Evolutionary conservation across 2,329 filamentous ascomycete species (phyloP).

Genomic region (Aspergillus chevalieri): DNA sequence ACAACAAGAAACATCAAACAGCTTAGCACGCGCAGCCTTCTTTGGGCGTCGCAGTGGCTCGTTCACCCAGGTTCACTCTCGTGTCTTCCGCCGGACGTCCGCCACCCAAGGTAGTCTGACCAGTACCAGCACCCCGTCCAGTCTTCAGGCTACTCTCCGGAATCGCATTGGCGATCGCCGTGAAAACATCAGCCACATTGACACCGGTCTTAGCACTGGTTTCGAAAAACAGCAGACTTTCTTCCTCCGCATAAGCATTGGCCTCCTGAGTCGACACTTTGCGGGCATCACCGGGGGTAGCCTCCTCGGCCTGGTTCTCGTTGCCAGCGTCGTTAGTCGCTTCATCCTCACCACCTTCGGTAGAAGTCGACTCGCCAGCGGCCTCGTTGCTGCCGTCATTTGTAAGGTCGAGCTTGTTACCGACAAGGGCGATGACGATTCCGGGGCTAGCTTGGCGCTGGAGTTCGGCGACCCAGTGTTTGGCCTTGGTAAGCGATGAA

Average conservation of each 20-base stretch:
- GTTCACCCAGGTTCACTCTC: conserved; percentile 75
- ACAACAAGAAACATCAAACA: conserved; percentile 2
- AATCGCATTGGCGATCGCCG: conserved; percentile 95
- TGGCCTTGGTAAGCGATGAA: conserved; percentile 89
- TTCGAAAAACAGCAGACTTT: conserved; percentile 91
- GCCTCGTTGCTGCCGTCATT: conserved; percentile 47
- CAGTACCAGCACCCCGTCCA: conserved; percentile 61
- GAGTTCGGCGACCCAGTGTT: conserved; percentile 97
- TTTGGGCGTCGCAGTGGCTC: conserved; percentile 69
- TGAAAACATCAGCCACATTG: conserved; percentile 94
- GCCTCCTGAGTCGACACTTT: conserved; percentile 90
- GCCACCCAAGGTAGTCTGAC: conserved; percentile 53
- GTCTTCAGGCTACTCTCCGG: conserved; percentile 95
- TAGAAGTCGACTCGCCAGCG: conserved; percentile 19
- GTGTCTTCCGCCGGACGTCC: conserved; percentile 44
- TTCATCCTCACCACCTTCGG: conserved; percentile 22
- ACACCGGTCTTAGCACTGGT: conserved; percentile 94
- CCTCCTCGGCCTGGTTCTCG: conserved; percentile 50
- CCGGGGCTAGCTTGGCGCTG: conserved; percentile 93
- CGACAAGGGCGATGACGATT: conserved; percentile 93
- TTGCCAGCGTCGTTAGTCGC: conserved; percentile 45
- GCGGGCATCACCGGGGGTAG: conserved; percentile 66
- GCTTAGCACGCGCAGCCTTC: conserved; percentile 82
- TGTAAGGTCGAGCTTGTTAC: conserved; percentile 92
- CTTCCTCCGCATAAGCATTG: conserved; percentile 88